Conservation (phyloP, 2,329 filamentous ascomycete genomes). For the Phialophora verrucosa region DNA sequence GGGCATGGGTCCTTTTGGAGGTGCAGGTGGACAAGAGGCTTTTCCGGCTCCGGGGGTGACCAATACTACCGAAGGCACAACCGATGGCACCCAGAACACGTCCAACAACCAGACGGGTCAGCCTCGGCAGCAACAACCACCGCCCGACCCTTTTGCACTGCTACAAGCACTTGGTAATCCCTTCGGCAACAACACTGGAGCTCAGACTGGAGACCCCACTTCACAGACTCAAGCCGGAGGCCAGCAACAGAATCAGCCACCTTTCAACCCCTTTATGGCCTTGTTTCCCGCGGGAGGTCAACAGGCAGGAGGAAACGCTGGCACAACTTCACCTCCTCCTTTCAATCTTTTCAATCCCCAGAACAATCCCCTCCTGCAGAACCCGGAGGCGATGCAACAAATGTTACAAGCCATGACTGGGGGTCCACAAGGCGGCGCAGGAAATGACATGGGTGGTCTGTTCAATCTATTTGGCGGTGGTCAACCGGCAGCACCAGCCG, state of each 20-base stretch:
- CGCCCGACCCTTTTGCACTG: not conserved
- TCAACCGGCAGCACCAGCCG: constrained; percentile 64
- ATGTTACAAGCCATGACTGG: constrained; percentile 59
- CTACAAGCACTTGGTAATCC: constrained; percentile 8
- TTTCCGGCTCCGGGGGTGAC: constrained; percentile 94
- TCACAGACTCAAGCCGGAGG: constrained; percentile 46
- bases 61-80: constrained; percentile 67
- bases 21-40: constrained; percentile 56
- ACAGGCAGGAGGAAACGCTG: constrained; percentile 36
- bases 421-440: constrained; percentile 47
- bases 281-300: constrained; percentile 61
- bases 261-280: constrained; percentile 70
- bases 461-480: constrained; percentile 44
- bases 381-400: constrained; percentile 63
- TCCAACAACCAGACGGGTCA: not conserved
- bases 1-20: constrained; percentile 59
- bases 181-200: constrained; percentile 48
- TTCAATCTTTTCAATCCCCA: constrained; percentile 43
- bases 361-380: constrained; percentile 63
- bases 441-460: constrained; percentile 39
- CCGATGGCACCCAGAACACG: not conserved
- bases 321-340: constrained; percentile 44
- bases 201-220: constrained; percentile 43
- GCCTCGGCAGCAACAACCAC: constrained; percentile 44
- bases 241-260: constrained; percentile 44